These are phyloP conservation scores for Claviceps sp. DNA, from an alignment of 2,329 filamentous ascomycete genomes.

Conservation along the genomic window DNA sequence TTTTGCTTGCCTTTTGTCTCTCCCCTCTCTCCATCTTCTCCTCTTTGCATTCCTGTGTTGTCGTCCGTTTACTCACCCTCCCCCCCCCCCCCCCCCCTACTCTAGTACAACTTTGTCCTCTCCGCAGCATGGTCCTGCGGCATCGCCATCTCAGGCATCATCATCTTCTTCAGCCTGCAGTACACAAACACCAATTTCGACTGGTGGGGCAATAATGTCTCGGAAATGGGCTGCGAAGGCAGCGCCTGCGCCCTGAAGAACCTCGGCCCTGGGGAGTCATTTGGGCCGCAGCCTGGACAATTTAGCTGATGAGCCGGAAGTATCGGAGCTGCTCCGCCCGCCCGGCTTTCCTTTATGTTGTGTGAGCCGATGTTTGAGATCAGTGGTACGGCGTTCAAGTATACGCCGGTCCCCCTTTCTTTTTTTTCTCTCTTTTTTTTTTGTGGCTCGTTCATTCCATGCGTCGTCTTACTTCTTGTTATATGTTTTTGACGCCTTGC, in stretches of 20 bases:
- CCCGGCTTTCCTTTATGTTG: not conserved
- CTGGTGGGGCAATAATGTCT: conserved; percentile 36
- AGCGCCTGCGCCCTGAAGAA: conserved; percentile 23
- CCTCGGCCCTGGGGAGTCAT: conserved; percentile 23
- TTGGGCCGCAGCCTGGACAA: conserved; percentile 26
- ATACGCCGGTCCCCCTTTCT: too few relatives aligned
- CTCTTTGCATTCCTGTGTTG: not conserved
- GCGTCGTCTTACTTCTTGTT: too few relatives aligned
- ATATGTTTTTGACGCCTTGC: too few relatives aligned
- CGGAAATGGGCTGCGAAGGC: conserved; percentile 28
- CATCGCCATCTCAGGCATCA: conserved; percentile 35
- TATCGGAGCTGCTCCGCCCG: not conserved
- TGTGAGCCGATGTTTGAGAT: too few relatives aligned
- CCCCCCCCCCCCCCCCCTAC: too few relatives aligned
- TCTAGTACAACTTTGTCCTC: conserved; percentile 38
- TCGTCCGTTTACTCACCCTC: too few relatives aligned
- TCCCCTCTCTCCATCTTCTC: not conserved
- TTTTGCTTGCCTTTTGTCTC: too few relatives aligned
- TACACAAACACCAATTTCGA: conserved; percentile 27
- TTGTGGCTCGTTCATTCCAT: too few relatives aligned
- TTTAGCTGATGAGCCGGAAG: conserved; percentile 16
- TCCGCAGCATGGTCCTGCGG: conserved; percentile 36
- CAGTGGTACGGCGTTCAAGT: too few relatives aligned
- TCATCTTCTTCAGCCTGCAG: conserved; percentile 40
- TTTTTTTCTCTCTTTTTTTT: too few relatives aligned